Evolutionary conservation across 179 eudicot genomes (phyloP).

Genomic region (Heliamphora pulchella): DNA sequence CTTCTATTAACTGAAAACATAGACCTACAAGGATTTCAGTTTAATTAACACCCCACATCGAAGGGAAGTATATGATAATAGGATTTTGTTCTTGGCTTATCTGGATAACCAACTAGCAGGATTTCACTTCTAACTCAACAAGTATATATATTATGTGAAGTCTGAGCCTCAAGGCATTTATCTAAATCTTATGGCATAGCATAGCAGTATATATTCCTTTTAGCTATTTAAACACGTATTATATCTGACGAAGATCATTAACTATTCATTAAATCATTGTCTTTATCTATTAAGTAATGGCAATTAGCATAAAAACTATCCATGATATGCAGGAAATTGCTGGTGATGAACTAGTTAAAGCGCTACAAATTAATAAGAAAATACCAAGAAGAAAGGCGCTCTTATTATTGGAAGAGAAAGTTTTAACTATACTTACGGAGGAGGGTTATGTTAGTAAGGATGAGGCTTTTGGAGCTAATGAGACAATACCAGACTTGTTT

Average conservation of each 20-base stretch:
- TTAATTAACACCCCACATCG: not conserved
- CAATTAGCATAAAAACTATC: not conserved
- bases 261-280: not conserved
- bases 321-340: constrained; percentile 64
- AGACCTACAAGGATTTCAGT: not conserved
- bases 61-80: not conserved
- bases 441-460: constrained; percentile 76
- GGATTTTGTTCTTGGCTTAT: not conserved
- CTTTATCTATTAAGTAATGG: not conserved
- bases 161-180: not conserved
- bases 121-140: not conserved
- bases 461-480: constrained; percentile 41
- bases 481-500: constrained; percentile 47
- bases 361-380: constrained; percentile 74
- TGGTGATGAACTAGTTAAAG: constrained; percentile 70
- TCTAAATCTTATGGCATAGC: not conserved
- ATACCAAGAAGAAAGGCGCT: constrained; percentile 94
- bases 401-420: constrained; percentile 72
- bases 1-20: not conserved
- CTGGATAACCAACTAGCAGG: not conserved
- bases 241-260: not conserved
- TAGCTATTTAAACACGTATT: not conserved
- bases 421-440: constrained; percentile 76
- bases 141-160: not conserved
- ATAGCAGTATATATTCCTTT: not conserved